phyloP scores from a whole-genome alignment of 305 asterid species.

The Striga hermonthica region DNA sequence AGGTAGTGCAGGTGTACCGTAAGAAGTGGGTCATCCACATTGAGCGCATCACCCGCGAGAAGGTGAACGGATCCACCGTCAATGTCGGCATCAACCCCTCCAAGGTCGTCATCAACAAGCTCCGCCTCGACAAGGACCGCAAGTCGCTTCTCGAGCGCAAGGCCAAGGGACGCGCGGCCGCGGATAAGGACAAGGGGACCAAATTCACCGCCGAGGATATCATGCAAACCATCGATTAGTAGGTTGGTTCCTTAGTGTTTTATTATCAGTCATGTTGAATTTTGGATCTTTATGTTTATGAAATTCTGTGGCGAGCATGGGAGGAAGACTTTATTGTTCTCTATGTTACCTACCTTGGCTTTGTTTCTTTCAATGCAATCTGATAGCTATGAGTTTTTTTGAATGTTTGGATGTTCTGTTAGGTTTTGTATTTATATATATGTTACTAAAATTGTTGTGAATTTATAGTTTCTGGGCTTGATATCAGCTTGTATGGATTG shows the following conservation, averaged over 20 bases:
- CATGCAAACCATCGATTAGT: conserved; percentile 54
- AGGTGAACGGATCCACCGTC: conserved; percentile 57
- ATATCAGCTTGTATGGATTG: too few relatives aligned
- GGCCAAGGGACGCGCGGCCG: conserved; percentile 36
- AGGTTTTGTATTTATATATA: too few relatives aligned
- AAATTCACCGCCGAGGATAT: conserved; percentile 57
- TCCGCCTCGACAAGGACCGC: conserved; percentile 5
- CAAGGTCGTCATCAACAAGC: conserved; percentile 41
- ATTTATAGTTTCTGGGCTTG: too few relatives aligned
- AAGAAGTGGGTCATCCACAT: conserved; percentile 65
- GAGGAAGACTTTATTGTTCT: conserved; percentile 9
- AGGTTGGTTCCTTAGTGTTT: conserved; percentile 29
- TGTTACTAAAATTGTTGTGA: too few relatives aligned
- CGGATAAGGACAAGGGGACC: conserved; percentile 57
- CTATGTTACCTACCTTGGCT: conserved; percentile 9
- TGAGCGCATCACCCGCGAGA: conserved; percentile 56
- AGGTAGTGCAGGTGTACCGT: conserved; percentile 54
- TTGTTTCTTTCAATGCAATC: conserved; percentile 18
- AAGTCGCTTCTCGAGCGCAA: conserved; percentile 2
- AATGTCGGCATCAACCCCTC: conserved; percentile 62
- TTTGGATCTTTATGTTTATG: conserved; percentile 24
- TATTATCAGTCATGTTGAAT: background rate
- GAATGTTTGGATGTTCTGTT: background rate
- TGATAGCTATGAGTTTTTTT: conserved; percentile 14
- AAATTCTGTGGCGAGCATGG: too few relatives aligned